Conservation (phyloP, 495 filamentous ascomycete species). For the Lasiosphaeriaceae sp. region DNA sequence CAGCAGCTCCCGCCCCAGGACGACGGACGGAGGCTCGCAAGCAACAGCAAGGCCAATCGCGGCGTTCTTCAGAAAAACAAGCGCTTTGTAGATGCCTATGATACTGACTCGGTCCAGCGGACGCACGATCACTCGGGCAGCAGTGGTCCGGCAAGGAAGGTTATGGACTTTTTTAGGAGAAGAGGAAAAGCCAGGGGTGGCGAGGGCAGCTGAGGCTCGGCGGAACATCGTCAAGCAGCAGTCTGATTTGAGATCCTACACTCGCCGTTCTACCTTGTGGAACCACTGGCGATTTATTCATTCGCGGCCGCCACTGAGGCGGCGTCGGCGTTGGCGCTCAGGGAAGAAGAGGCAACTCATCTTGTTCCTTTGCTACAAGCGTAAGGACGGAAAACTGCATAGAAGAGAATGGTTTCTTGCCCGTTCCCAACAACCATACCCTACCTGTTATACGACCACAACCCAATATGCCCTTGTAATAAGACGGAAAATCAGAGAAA, state of each 20-base stretch:
- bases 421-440: background rate
- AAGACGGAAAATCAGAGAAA: constrained; percentile 7
- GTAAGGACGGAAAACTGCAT: background rate
- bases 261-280: background rate
- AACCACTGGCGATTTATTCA: background rate
- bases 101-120: constrained; percentile 61
- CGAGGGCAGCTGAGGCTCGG: constrained; percentile 34
- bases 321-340: too few species aligned
- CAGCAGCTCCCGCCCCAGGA: constrained; percentile 16
- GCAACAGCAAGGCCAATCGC: constrained; percentile 29
- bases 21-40: constrained; percentile 22
- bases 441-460: background rate
- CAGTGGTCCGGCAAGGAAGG: constrained; percentile 77
- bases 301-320: background rate
- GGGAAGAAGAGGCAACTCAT: too few species aligned
- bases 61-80: constrained; percentile 76
- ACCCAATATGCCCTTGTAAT: constrained; percentile 10
- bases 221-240: background rate
- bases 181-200: constrained; percentile 71
- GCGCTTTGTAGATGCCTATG: constrained; percentile 88
- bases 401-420: background rate
- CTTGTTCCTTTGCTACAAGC: too few species aligned
- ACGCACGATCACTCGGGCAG: constrained; percentile 69
- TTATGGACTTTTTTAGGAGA: constrained; percentile 97
- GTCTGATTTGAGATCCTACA: background rate